Conservation (phyloP, 352 stramenopile genomes). For the Phytophthora quininea region DNA sequence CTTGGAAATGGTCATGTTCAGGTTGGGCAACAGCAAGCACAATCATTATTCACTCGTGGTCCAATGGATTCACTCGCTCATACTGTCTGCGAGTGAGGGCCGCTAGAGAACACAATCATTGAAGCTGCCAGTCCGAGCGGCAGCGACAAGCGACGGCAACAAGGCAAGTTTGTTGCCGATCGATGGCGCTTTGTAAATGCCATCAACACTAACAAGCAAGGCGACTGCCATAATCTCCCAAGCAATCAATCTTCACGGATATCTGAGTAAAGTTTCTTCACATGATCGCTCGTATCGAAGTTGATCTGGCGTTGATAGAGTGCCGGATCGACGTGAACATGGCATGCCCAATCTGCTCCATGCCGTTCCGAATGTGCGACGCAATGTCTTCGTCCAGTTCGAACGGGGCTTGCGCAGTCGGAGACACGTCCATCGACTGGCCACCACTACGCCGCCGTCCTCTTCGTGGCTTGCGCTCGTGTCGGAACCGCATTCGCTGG, state of each 20-base stretch:
- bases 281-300: background rate
- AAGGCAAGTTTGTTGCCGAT: background rate
- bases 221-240: no score
- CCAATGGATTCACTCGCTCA: slow-evolving; percentile 15
- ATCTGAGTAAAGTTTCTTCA: no score
- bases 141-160: slow-evolving; percentile 13
- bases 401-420: slow-evolving; percentile 38
- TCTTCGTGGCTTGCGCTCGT: slow-evolving; percentile 1
- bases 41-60: slow-evolving; percentile 11
- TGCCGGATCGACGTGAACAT: slow-evolving; percentile 33
- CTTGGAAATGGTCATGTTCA: background rate
- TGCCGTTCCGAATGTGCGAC: slow-evolving; percentile 28
- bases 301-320: slow-evolving; percentile 10
- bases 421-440: slow-evolving; percentile 42
- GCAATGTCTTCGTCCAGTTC: slow-evolving; percentile 29
- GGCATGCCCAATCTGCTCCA: slow-evolving; percentile 26
- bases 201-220: no score
- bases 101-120: slow-evolving; percentile 19
- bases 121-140: slow-evolving; percentile 11
- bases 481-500: background rate
- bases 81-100: slow-evolving; percentile 11
- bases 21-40: slow-evolving; percentile 12
- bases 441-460: slow-evolving; percentile 31
- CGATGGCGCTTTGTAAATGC: no score
- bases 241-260: no score